phyloP scores from a whole-genome alignment of 495 filamentous ascomycete genomes.

The Penicillium antarcticum region DNA sequence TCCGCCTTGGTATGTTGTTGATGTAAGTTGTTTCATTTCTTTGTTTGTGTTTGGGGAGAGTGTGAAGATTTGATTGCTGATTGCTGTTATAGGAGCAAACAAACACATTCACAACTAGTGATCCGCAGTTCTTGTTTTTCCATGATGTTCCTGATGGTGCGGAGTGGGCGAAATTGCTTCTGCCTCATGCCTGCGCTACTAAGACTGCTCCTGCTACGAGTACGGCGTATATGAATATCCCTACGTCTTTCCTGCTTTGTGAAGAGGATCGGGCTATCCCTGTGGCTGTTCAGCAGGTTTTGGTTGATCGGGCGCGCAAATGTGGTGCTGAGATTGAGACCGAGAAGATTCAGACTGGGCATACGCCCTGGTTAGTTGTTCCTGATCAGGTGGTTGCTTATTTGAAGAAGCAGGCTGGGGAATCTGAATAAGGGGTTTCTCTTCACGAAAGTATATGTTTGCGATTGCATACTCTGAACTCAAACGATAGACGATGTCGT shows the following conservation, averaged over 20 bases:
- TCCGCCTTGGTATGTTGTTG: constrained; percentile 32
- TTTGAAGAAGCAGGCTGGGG: constrained; percentile 18
- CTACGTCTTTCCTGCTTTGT: constrained; percentile 32
- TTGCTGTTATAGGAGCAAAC: constrained; percentile 15
- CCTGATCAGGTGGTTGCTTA: constrained; percentile 21
- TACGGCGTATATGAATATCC: constrained; percentile 28
- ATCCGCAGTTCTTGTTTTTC: constrained; percentile 32
- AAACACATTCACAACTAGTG: constrained; percentile 23
- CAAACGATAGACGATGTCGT: too few species aligned
- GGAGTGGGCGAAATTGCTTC: constrained; percentile 28
- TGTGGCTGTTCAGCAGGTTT: constrained; percentile 32
- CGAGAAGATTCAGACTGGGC: constrained; percentile 27
- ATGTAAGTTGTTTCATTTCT: constrained; percentile 25
- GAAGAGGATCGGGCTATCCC: constrained; percentile 37
- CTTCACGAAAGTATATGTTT: neutral
- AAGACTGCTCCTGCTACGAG: constrained; percentile 30
- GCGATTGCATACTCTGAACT: too few species aligned
- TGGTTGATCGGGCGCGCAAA: constrained; percentile 32
- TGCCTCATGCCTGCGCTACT: constrained; percentile 31
- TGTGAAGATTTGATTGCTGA: neutral
- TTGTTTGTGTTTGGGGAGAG: neutral
- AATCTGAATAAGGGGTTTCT: neutral
- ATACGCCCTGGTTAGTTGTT: constrained; percentile 33
- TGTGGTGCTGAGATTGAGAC: constrained; percentile 28
- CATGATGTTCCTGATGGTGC: constrained; percentile 36